These are phyloP conservation scores for Sporothrix luriei DNA, from an alignment of 2,329 filamentous ascomycete species.

Conservation along the genomic window DNA sequence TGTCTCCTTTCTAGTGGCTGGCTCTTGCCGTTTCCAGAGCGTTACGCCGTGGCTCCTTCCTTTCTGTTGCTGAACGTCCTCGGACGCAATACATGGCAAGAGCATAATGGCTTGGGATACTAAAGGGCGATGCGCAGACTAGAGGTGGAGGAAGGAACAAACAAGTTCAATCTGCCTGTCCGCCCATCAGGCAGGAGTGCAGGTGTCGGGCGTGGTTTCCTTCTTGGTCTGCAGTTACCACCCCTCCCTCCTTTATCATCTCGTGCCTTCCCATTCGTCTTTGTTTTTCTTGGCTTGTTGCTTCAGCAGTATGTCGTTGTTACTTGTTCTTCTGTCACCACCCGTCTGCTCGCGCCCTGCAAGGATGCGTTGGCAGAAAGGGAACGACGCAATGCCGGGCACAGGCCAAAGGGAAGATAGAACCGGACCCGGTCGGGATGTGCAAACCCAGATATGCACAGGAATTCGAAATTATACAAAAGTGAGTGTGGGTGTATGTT, in stretches of 20 bases:
- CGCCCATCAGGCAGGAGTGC: conserved; percentile 52
- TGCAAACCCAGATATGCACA: conserved; percentile 14
- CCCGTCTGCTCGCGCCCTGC: conserved; percentile 31
- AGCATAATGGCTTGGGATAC: background rate
- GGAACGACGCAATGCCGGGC: conserved; percentile 26
- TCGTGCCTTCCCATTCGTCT: conserved; percentile 12
- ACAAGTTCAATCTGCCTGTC: conserved; percentile 3
- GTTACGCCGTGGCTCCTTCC: background rate
- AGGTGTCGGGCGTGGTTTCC: conserved; percentile 48
- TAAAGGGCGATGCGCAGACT: conserved; percentile 16
- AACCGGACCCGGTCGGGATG: background rate
- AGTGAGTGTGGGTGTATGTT: background rate
- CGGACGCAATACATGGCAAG: background rate
- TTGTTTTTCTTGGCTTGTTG: background rate
- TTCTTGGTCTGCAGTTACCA: conserved; percentile 15
- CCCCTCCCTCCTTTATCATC: conserved; percentile 15
- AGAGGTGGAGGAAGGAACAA: conserved; percentile 27
- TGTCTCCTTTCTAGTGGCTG: background rate
- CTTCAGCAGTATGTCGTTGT: background rate
- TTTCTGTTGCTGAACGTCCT: too few relatives aligned
- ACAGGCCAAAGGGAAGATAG: background rate
- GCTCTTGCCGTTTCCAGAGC: background rate
- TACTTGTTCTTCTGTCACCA: conserved; percentile 19
- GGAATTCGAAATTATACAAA: background rate
- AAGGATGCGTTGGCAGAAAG: conserved; percentile 35